Percentiles rank a stretch among this genome's conserved stretches.
Conservation (phyloP, 208 protist species). For the Leishmania tarentolae region DNA sequence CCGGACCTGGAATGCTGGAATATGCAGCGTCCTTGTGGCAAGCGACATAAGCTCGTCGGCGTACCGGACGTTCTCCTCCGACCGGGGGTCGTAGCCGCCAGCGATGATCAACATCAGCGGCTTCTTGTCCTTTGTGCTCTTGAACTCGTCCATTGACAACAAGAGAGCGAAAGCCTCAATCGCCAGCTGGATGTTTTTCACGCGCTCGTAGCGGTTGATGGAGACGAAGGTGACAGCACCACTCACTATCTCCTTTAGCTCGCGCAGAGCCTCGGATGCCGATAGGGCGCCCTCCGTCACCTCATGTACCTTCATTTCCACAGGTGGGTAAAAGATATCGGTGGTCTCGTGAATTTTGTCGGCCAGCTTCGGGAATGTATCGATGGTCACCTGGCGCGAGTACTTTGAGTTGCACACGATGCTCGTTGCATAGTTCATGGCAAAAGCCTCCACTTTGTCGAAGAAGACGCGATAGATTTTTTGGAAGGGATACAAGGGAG, state of each 20-base stretch:
- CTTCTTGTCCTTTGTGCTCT: conserved; percentile 1
- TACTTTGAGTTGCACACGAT: conserved; percentile 90
- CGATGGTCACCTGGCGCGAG: conserved; percentile 47
- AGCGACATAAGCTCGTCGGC: conserved; percentile 70
- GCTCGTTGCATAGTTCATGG: conserved; percentile 57
- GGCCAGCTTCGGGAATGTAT: conserved; percentile 57
- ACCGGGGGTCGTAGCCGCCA: conserved; percentile 83
- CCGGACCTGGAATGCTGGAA: conserved; percentile 39
- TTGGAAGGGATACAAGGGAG: conserved; percentile 37
- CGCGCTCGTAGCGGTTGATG: conserved; percentile 98
- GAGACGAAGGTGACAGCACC: conserved; percentile 87
- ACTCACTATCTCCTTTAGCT: conserved; percentile 23
- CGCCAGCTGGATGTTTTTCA: conserved; percentile 96
- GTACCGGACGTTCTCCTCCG: conserved; percentile 85
- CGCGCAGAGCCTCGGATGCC: conserved; percentile 12
- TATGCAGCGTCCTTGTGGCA: conserved; percentile 32
- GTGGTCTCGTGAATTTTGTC: conserved; percentile 32
- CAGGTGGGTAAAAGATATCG: conserved; percentile 85
- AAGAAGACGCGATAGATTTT: conserved; percentile 86
- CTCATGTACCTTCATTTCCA: conserved; percentile 29
- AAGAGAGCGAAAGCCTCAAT: conserved; percentile 76
- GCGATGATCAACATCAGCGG: conserved; percentile 74
- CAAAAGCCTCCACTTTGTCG: conserved; percentile 79
- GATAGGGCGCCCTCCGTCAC: conserved; percentile 5
- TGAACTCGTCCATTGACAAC: conserved; percentile 35